phyloP scores from a whole-genome alignment of 345 rosid species.

The Salix arbutifolia region DNA sequence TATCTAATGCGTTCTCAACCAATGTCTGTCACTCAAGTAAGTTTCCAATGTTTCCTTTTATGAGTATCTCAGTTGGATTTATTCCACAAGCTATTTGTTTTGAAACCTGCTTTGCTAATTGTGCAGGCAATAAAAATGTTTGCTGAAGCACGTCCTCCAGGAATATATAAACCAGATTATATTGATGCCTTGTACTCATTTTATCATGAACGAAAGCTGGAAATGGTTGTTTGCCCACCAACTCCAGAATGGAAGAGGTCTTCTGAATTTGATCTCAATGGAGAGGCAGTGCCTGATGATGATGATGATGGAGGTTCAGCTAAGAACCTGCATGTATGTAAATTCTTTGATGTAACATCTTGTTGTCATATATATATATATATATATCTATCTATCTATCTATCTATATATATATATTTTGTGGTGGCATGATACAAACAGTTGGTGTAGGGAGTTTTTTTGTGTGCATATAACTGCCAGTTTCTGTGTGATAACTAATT shows the following conservation, averaged over 20 bases:
- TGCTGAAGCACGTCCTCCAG: constrained; percentile 93
- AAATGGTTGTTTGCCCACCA: constrained; percentile 58
- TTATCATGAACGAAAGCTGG: constrained; percentile 92
- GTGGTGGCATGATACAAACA: background rate
- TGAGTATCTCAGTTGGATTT: constrained; percentile 6
- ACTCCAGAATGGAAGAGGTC: constrained; percentile 99
- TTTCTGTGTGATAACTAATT: background rate
- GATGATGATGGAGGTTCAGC: constrained; percentile 56
- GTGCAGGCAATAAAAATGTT: constrained; percentile 74
- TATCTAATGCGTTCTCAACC: constrained; percentile 79
- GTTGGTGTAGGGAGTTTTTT: background rate
- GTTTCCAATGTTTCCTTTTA: constrained; percentile 10
- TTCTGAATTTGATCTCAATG: constrained; percentile 91
- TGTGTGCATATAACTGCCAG: background rate
- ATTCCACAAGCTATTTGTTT: background rate
- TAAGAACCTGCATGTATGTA: constrained; percentile 44
- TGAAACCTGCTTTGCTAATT: constrained; percentile 13
- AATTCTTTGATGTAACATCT: constrained; percentile 15
- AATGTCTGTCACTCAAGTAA: constrained; percentile 79
- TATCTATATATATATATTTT: background rate
- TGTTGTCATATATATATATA: background rate
- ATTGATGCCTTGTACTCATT: constrained; percentile 74
- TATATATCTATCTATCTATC: too few relatives aligned
- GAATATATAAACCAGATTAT: constrained; percentile 90
- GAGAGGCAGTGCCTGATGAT: constrained; percentile 81